These are phyloP conservation scores for Ascochyta koolunga DNA, from an alignment of 2,329 filamentous ascomycete species.

Conservation along the genomic window DNA sequence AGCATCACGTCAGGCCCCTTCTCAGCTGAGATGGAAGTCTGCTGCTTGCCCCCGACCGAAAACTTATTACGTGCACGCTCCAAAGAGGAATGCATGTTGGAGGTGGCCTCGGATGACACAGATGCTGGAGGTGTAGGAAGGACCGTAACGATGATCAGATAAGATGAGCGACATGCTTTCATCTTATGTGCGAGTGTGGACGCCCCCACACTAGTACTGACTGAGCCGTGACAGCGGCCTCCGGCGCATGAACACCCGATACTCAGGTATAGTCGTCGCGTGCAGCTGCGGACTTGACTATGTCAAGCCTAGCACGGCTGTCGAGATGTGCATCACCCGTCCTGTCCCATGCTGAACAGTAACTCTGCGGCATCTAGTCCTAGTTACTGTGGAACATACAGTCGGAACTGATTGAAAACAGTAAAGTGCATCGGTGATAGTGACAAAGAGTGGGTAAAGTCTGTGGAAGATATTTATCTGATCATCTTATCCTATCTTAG, in stretches of 20 bases:
- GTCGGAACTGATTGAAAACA: neutral
- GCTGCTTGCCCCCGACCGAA: slow-evolving; percentile 2
- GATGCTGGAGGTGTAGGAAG: neutral
- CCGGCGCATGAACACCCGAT: slow-evolving; percentile 8
- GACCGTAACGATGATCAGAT: slow-evolving; percentile 9
- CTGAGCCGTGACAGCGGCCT: neutral
- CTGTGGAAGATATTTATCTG: slow-evolving; percentile 5
- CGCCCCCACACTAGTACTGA: neutral
- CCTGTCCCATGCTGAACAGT: neutral
- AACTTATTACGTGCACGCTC: slow-evolving; percentile 2
- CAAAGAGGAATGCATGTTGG: slow-evolving; percentile 9
- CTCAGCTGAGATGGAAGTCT: slow-evolving; percentile 3
- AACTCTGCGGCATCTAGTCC: neutral
- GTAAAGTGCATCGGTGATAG: neutral
- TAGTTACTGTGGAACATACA: neutral
- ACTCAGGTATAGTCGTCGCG: neutral
- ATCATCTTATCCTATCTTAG: slow-evolving; percentile 15
- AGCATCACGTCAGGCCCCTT: slow-evolving; percentile 8
- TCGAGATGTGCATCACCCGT: neutral
- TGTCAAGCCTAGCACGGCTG: neutral
- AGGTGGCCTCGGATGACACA: neutral
- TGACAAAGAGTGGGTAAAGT: neutral
- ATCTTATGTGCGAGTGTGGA: slow-evolving; percentile 3
- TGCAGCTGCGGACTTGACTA: neutral
- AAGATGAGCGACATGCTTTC: slow-evolving; percentile 8